These are phyloP conservation scores for Themeda triandra DNA, from an alignment of 176 grass and related monocot species.

Conservation along the genomic window DNA sequence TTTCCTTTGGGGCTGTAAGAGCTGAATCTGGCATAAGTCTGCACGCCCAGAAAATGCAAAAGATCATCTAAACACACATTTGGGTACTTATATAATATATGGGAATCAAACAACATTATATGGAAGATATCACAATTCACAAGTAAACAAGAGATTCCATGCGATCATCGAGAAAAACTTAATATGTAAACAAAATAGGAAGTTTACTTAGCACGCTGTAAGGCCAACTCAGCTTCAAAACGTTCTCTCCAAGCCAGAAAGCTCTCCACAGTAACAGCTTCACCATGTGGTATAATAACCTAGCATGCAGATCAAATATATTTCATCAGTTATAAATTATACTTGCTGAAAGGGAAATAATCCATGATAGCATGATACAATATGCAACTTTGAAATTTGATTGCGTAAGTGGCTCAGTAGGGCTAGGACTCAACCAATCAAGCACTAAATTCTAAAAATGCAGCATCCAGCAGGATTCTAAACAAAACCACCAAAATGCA, in stretches of 20 bases:
- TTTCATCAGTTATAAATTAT: slow-evolving; percentile 22
- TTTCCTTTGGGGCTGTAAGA: slow-evolving; percentile 85
- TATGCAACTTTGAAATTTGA: background rate
- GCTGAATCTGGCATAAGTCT: slow-evolving; percentile 98
- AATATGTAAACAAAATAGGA: slow-evolving; percentile 9
- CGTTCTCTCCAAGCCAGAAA: slow-evolving; percentile 96
- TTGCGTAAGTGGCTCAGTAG: background rate
- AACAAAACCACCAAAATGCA: background rate
- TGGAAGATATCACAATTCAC: background rate
- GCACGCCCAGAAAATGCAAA: slow-evolving; percentile 37
- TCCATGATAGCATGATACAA: background rate
- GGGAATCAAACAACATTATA: background rate
- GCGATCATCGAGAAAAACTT: slow-evolving; percentile 3
- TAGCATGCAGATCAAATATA: slow-evolving; percentile 30
- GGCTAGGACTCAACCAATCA: slow-evolving; percentile 2
- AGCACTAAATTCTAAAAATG: background rate
- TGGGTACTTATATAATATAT: background rate
- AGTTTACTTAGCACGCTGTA: slow-evolving; percentile 94
- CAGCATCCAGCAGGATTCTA: background rate
- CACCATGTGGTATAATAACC: slow-evolving; percentile 94
- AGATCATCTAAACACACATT: slow-evolving; percentile 15
- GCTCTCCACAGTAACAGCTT: slow-evolving; percentile 89
- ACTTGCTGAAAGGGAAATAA: background rate
- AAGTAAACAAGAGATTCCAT: slow-evolving; percentile 23
- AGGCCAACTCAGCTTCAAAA: slow-evolving; percentile 94